phyloP scores from a whole-genome alignment of 164 flowering plant genomes.

The Liquidambar formosana region DNA sequence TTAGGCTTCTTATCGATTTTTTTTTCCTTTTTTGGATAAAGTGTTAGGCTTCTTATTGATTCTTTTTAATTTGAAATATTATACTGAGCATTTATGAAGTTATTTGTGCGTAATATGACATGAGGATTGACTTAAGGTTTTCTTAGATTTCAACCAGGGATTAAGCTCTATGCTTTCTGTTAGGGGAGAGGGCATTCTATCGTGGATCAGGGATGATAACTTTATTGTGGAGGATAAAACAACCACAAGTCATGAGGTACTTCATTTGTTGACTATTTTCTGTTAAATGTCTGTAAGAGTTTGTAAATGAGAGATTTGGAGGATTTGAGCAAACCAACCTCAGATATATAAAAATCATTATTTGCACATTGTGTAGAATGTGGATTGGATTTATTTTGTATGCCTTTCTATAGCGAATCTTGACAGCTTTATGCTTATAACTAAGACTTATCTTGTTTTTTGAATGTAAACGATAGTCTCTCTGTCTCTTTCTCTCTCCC shows the following conservation, averaged over 20 bases:
- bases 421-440: no score
- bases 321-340: not conserved
- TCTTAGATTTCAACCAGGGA: constrained; percentile 49
- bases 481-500: no score
- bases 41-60: no score
- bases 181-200: constrained; percentile 55
- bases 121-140: constrained; percentile 16
- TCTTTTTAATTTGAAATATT: no score
- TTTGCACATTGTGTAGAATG: no score
- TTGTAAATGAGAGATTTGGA: not conserved
- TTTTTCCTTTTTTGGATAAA: no score
- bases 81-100: not conserved
- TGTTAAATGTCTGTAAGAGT: not conserved
- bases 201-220: constrained; percentile 57
- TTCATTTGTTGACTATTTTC: not conserved
- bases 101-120: not conserved
- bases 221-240: constrained; percentile 63
- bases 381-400: no score
- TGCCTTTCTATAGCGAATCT: no score
- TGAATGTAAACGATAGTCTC: no score
- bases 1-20: no score
- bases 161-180: constrained; percentile 62
- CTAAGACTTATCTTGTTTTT: no score
- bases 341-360: no score
- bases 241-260: constrained; percentile 51